Percentiles rank a stretch among this genome's conserved stretches.
Evolutionary conservation across 495 filamentous ascomycete species (phyloP).

Genomic region (Pseudevernia furfuracea): DNA sequence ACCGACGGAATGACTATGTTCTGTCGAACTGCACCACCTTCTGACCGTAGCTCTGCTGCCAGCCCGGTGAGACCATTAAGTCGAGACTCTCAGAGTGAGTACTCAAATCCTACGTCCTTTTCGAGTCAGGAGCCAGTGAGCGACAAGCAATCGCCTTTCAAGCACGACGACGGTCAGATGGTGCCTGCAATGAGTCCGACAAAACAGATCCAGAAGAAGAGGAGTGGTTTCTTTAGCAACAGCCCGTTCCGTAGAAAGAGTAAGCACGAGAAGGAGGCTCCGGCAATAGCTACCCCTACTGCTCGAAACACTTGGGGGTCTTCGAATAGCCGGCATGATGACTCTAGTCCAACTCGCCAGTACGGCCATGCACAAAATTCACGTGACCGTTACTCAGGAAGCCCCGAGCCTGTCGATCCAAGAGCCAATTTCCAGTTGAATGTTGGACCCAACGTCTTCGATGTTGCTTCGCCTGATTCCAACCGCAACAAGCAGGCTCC

Average conservation of each 20-base stretch:
- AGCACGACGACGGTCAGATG: constrained; percentile 47
- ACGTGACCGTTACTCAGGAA: constrained; percentile 37
- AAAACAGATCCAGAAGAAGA: constrained; percentile 69
- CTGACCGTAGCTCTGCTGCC: constrained; percentile 71
- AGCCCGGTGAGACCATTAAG: constrained; percentile 73
- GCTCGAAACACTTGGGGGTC: constrained; percentile 38
- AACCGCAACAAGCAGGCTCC: constrained; percentile 33
- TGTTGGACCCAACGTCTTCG: constrained; percentile 92
- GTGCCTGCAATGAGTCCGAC: constrained; percentile 46
- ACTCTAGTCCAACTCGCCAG: constrained; percentile 30
- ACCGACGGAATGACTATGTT: constrained; percentile 99
- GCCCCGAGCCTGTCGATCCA: constrained; percentile 88
- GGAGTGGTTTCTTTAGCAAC: constrained; percentile 89
- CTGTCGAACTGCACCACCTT: constrained; percentile 77
- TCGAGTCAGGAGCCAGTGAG: constrained; percentile 70
- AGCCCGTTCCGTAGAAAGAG: constrained; percentile 94
- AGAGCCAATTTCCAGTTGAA: constrained; percentile 92
- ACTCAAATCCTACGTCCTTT: constrained; percentile 81
- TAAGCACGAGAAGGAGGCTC: constrained; percentile 67
- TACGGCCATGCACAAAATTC: constrained; percentile 21
- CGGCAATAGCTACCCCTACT: constrained; percentile 23
- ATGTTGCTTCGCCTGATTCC: constrained; percentile 76
- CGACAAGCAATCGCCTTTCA: constrained; percentile 60
- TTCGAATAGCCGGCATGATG: constrained; percentile 28
- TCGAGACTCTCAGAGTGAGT: constrained; percentile 84